Evolutionary conservation across 768 basidiomycete species (phyloP), one percentile per base, ranked within the genome.

Genomic region (Rickenella mellea): DNA sequence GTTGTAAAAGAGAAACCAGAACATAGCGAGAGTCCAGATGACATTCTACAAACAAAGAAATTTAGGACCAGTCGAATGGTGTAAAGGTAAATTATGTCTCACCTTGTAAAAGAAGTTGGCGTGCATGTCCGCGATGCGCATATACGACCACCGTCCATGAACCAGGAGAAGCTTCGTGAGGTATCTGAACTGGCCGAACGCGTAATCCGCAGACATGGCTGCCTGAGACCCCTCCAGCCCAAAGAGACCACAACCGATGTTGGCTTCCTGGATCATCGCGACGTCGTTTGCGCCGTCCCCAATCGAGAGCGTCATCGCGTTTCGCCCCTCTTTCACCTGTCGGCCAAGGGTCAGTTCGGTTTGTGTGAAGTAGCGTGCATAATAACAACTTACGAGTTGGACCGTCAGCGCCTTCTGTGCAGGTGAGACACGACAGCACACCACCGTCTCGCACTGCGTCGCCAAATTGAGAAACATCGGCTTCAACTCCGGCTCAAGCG

Each of bases 191-290:
- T 97, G 94, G 1, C 90, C 94, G 65, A 98, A 93, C 1, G 94
- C 94, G 53, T 96, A 97, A 58, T 98, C 94, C 5, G 94, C 94
- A 4, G 92, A 96, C 93, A 97, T 97, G 37, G 94, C 93, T 24
- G 94, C 94, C 61, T 98, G 94, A 17, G 91, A 93, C 39, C 94
- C 94, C 59, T 98, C 94, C 27, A 93, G 74, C 33, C 94, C 94
- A 51, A 89, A 76, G 21, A 98, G 67, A 17, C 94, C 94, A 55
- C 92, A 89, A 3, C 94, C 94, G 50, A 98, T 83, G 59, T 98
- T 92, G n/a, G 94, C 94, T 55, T 94, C 94, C 58, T 98, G 94
- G 45, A 98, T 98, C 94, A 98, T 98, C 5, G 93, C 92, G 19
- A 98, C 94, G 55, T 98, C 94, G 55, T 98, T 98, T 12, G 94